These are phyloP conservation scores for Pythium inflatum DNA, from an alignment of 352 stramenopile species.

Conservation along the genomic window DNA sequence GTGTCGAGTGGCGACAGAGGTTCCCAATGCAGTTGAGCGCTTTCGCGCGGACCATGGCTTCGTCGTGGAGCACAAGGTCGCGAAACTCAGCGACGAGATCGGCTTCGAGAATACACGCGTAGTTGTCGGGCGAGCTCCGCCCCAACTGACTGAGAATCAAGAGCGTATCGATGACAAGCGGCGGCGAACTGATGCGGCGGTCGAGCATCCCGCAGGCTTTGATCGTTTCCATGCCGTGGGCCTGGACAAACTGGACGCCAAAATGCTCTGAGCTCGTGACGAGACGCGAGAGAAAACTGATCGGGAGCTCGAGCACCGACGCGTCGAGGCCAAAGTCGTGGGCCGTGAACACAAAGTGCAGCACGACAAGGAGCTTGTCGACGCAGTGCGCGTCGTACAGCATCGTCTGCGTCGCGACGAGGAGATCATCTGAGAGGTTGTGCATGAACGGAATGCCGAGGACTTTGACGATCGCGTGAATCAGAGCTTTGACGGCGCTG, in stretches of 20 bases:
- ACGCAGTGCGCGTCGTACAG: constrained; percentile 75
- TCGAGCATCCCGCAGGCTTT: constrained; percentile 69
- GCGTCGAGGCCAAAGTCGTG: constrained; percentile 58
- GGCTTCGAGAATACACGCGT: constrained; percentile 60
- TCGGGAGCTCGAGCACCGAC: constrained; percentile 66
- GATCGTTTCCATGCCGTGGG: constrained; percentile 66
- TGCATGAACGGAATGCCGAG: constrained; percentile 80
- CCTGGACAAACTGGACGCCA: constrained; percentile 74
- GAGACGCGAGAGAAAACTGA: constrained; percentile 83
- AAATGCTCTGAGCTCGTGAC: constrained; percentile 88
- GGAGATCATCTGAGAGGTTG: constrained; percentile 62
- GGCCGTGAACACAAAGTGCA: constrained; percentile 64
- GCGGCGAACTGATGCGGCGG: constrained; percentile 47
- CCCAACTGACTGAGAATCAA: constrained; percentile 90
- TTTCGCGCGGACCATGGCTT: constrained; percentile 86
- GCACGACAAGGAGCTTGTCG: constrained; percentile 62
- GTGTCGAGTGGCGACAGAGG: constrained; percentile 89
- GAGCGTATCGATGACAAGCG: constrained; percentile 79
- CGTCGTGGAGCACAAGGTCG: constrained; percentile 57
- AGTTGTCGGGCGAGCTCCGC: constrained; percentile 73
- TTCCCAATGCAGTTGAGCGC: constrained; percentile 93
- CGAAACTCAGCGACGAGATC: constrained; percentile 61
- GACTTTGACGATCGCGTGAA: constrained; percentile 86
- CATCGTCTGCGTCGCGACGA: constrained; percentile 70
- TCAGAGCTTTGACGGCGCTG: constrained; percentile 79